Conservation (phyloP, 2,329 filamentous ascomycete genomes). For the Magnaporthiopsis rhizophila region DNA sequence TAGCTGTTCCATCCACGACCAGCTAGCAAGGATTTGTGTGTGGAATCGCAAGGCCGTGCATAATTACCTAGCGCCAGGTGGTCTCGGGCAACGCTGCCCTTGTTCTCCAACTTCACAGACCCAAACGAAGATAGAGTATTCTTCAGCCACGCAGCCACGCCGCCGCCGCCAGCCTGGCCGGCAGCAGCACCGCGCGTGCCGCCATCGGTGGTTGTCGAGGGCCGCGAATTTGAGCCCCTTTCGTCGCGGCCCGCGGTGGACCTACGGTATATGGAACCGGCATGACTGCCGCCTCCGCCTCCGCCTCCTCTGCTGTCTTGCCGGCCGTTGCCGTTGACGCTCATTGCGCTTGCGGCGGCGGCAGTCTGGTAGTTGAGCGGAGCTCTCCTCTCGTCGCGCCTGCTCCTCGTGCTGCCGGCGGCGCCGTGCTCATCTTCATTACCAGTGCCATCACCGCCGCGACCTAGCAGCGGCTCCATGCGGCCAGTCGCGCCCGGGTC, state of each 20-base stretch:
- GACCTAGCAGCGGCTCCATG: conserved; percentile 4
- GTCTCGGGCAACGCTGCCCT: conserved; percentile 74
- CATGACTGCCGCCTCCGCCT: neutral
- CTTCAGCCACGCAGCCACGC: conserved; percentile 33
- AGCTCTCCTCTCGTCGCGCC: neutral
- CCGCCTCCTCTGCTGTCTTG: neutral
- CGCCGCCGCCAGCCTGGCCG: conserved; percentile 7
- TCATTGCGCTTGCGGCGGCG: neutral
- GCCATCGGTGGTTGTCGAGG: neutral
- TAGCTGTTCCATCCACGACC: neutral
- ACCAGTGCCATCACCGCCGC: neutral
- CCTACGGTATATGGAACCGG: neutral
- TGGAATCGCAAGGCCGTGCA: conserved; percentile 10
- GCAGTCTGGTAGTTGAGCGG: conserved; percentile 6
- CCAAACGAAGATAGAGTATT: conserved; percentile 38
- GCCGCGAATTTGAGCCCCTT: neutral
- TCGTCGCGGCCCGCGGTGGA: neutral
- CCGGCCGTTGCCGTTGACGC: neutral
- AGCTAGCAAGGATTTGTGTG: neutral
- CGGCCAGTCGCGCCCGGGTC: neutral
- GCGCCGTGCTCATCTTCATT: neutral
- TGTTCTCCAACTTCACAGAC: conserved; percentile 74
- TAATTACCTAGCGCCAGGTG: conserved; percentile 66
- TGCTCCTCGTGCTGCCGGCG: neutral
- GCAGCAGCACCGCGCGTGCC: neutral